Evolutionary conservation across 2,329 filamentous ascomycete species (phyloP).

Genomic region (Bimuria novae-zelandiae): DNA sequence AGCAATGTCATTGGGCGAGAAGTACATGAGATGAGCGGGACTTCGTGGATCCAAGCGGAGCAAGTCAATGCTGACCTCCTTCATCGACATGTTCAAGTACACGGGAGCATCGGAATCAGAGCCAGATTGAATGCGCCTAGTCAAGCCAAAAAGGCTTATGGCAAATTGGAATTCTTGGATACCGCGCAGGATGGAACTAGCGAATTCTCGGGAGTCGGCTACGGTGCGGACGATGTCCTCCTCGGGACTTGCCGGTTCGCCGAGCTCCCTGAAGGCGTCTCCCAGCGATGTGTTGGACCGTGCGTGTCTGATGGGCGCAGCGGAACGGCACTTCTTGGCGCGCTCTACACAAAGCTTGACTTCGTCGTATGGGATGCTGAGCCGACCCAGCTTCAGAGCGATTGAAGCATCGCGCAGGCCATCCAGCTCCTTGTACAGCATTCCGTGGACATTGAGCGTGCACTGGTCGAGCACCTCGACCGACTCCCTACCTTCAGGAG

Average conservation of each 20-base stretch:
- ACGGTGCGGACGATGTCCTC: conserved; percentile 79
- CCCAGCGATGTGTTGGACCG: conserved; percentile 66
- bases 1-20: conserved; percentile 86
- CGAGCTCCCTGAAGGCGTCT: conserved; percentile 75
- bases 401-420: conserved; percentile 89
- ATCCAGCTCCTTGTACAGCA: conserved; percentile 82
- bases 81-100: conserved; percentile 87
- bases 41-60: conserved; percentile 90
- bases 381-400: conserved; percentile 84
- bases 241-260: conserved; percentile 67
- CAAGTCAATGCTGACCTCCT: conserved; percentile 92
- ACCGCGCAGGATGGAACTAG: conserved; percentile 84
- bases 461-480: conserved; percentile 87
- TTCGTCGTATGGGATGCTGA: conserved; percentile 91
- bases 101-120: conserved; percentile 72
- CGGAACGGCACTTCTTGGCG: conserved; percentile 53
- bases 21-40: conserved; percentile 97
- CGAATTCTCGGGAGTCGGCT: conserved; percentile 90
- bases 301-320: conserved; percentile 20
- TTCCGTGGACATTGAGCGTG: conserved; percentile 87
- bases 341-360: conserved; percentile 66
- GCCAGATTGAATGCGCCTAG: conserved; percentile 74
- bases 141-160: conserved; percentile 85
- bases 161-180: conserved; percentile 97
- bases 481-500: conserved; percentile 79